phyloP scores from a whole-genome alignment of 352 stramenopile genomes.

The Phytophthora melonis region DNA sequence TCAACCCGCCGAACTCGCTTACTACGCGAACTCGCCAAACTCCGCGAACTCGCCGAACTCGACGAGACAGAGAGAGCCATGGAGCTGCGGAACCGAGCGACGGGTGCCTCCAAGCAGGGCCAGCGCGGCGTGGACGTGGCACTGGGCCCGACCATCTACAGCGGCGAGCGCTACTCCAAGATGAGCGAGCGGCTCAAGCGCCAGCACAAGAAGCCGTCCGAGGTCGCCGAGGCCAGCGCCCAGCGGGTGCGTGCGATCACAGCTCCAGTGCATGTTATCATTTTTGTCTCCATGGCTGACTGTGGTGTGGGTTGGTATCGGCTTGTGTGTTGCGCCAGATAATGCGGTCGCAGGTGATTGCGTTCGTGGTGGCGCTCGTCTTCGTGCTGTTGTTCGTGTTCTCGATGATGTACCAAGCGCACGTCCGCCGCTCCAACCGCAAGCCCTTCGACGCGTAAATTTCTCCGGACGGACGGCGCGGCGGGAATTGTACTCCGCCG shows the following conservation, averaged over 20 bases:
- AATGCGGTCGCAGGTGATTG: constrained; percentile 66
- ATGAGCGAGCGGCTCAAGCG: constrained; percentile 85
- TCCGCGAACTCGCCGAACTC: no score
- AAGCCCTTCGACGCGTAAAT: constrained; percentile 36
- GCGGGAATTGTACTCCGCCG: not conserved
- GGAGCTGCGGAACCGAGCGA: constrained; percentile 70
- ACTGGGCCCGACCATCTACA: constrained; percentile 84
- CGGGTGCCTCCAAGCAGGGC: constrained; percentile 43
- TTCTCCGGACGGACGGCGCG: not conserved
- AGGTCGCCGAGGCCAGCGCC: constrained; percentile 49
- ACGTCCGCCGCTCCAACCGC: constrained; percentile 38
- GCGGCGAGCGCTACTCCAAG: constrained; percentile 84
- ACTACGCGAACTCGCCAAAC: no score
- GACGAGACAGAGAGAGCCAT: constrained; percentile 35
- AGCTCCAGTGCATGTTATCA: not conserved
- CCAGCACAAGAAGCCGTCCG: constrained; percentile 59
- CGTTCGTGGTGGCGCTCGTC: constrained; percentile 64
- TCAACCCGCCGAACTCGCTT: no score
- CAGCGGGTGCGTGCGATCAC: constrained; percentile 41
- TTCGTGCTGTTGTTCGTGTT: constrained; percentile 63
- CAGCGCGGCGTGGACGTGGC: constrained; percentile 55
- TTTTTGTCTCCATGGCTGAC: not conserved
- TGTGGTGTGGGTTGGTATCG: not conserved
- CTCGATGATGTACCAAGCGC: constrained; percentile 65
- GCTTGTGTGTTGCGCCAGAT: constrained; percentile 42